Base-by-base conservation (phyloP, 176 grass and related monocot genomes). In the Carex littledalei region DNA sequence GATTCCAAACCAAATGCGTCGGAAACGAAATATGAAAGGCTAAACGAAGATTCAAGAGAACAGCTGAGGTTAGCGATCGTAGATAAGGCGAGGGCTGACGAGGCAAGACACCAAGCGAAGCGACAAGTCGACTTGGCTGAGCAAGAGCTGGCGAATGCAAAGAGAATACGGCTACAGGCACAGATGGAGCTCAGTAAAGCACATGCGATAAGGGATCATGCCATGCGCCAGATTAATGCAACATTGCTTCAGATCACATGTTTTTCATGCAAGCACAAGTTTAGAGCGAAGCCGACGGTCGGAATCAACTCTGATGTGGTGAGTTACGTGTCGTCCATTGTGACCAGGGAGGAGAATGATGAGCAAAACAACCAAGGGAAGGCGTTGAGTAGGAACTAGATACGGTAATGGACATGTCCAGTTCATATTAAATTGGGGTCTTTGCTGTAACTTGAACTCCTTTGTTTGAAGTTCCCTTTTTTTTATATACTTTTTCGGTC, bases 241-340 rank as follows among this genome's bases (percentile, higher is more conserved):
- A 87, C 86, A 35, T 67, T 93, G 63, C 80, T 90, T 58, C 91
- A 94, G 83, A 88, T 98, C 86, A 98, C 91, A 59, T 98, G 95
- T 89, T 93, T 88, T 62, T 78, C 74, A 29, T 98, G 95, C 92
- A 90, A 88, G 86, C 88, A 80, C 62, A 89, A 90, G 85, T 98
- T 93, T 88, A 67, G 22, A 8, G 66, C 78, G 7, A 81, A 85
- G 12, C 83, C 79, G 37, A 54, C 84, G 7, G 32, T 24, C 9
- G 84, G 81, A 55, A 89, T 87, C 82, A 91, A 85, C 82, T 93
- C 88, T 14, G 86, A 91, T 11, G 89, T 90, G 10, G 89, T 84
- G 16, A 97, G 92, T 63, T 94, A 94, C 43, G 84, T 93, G 43
- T 98, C 92, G 17, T 94, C 90, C 67, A 85, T 90, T 22, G 82